These are phyloP conservation scores for Talaromyces proteolyticus DNA, from an alignment of 495 filamentous ascomycete species.

Conservation along the genomic window DNA sequence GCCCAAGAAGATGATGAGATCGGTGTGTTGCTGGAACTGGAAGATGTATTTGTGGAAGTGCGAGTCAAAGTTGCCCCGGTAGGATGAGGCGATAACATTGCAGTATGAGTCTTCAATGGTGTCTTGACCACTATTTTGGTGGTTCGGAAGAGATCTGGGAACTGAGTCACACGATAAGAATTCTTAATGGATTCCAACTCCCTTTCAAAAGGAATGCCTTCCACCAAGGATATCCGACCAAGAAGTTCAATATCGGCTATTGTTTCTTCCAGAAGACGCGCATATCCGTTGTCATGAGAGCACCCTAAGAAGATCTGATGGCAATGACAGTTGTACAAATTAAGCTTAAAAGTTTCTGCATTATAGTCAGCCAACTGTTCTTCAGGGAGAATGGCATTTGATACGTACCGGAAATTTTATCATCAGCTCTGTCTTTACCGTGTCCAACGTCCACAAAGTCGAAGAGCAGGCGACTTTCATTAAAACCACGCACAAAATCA, in stretches of 20 bases:
- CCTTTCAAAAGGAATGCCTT: slow-evolving; percentile 65
- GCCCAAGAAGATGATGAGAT: slow-evolving; percentile 22
- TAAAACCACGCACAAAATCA: slow-evolving; percentile 73
- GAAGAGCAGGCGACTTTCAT: slow-evolving; percentile 60
- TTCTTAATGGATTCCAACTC: slow-evolving; percentile 50
- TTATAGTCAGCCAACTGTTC: too few species aligned
- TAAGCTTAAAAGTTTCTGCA: slow-evolving; percentile 64
- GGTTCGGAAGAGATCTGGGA: slow-evolving; percentile 61
- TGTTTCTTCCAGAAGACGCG: slow-evolving; percentile 61
- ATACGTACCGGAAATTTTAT: slow-evolving; percentile 71
- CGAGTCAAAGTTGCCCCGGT: slow-evolving; percentile 28
- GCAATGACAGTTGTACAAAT: slow-evolving; percentile 67
- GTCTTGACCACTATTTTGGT: slow-evolving; percentile 47
- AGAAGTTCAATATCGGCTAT: slow-evolving; percentile 45
- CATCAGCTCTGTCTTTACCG: slow-evolving; percentile 62
- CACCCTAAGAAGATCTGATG: slow-evolving; percentile 77
- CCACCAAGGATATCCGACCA: slow-evolving; percentile 63
- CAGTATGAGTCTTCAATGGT: slow-evolving; percentile 11
- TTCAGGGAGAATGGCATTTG: too few species aligned
- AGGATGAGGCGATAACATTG: slow-evolving; percentile 33
- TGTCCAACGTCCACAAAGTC: slow-evolving; percentile 72
- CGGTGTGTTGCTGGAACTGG: slow-evolving; percentile 27
- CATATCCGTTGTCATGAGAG: slow-evolving; percentile 70
- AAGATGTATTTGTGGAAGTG: slow-evolving; percentile 34
- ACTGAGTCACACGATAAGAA: slow-evolving; percentile 52